These are phyloP conservation scores for Penicillium sp. DNA, from an alignment of 2,329 filamentous ascomycete genomes.

Conservation along the genomic window DNA sequence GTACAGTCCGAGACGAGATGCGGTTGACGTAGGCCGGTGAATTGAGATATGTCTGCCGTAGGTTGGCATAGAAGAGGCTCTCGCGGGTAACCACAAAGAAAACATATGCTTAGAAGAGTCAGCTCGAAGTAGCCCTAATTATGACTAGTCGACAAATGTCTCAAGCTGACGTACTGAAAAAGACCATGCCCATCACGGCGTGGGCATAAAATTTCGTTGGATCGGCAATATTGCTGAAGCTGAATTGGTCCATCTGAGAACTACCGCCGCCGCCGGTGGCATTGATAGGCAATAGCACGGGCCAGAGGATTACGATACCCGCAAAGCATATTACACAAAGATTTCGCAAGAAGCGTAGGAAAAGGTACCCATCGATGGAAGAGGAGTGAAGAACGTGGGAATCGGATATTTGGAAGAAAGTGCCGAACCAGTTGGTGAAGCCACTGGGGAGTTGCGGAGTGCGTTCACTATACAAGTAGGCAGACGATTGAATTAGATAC, in stretches of 20 bases:
- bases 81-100: constrained; percentile 84
- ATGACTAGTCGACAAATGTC: neutral
- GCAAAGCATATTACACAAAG: constrained; percentile 73
- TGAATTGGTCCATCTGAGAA: constrained; percentile 69
- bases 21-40: constrained; percentile 78
- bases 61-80: constrained; percentile 82
- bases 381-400: constrained; percentile 83
- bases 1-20: constrained; percentile 81
- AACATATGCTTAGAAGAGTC: constrained; percentile 57
- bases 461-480: constrained; percentile 33
- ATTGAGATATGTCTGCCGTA: constrained; percentile 85
- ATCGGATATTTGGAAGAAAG: constrained; percentile 59
- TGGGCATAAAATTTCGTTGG: constrained; percentile 73
- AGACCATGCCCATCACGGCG: constrained; percentile 70
- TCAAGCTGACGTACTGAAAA: constrained; percentile 54
- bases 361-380: constrained; percentile 87
- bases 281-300: constrained; percentile 82
- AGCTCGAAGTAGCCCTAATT: constrained; percentile 3
- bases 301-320: constrained; percentile 81
- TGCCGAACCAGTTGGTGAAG: constrained; percentile 52
- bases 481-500: neutral
- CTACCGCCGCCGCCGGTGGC: constrained; percentile 69
- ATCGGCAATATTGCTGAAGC: constrained; percentile 69
- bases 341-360: constrained; percentile 80
- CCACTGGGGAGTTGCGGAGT: constrained; percentile 46